phyloP scores from a whole-genome alignment of 2,329 filamentous ascomycete species.

The Cladosporium velox region DNA sequence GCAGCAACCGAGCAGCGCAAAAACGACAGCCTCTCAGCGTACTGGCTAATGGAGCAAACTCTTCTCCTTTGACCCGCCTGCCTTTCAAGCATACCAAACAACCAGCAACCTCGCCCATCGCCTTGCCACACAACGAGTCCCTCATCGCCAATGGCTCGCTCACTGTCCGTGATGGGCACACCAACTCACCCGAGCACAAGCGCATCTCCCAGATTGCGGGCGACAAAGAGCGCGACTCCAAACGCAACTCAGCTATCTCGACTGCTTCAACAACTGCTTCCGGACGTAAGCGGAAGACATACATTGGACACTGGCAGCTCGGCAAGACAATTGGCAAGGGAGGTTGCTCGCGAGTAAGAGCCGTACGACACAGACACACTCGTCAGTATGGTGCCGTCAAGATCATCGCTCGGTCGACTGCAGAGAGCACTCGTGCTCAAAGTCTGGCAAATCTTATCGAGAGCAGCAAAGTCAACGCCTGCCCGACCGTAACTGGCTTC shows the following conservation, averaged over 20 bases:
- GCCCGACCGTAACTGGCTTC: conserved; percentile 29
- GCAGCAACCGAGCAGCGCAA: conserved; percentile 26
- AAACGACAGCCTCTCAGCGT: conserved; percentile 36
- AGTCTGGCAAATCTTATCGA: conserved; percentile 82
- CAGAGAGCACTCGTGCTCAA: conserved; percentile 77
- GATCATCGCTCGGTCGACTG: conserved; percentile 81
- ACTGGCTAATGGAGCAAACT: conserved; percentile 34
- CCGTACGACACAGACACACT: conserved; percentile 76
- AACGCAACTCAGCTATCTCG: conserved; percentile 56
- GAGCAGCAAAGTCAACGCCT: conserved; percentile 56
- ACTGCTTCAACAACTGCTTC: conserved; percentile 58
- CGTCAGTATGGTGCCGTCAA: conserved; percentile 88
- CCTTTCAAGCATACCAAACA: conserved; percentile 7
- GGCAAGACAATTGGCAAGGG: conserved; percentile 88
- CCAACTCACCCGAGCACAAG: conserved; percentile 50
- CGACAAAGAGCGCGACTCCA: conserved; percentile 51
- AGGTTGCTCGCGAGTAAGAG: conserved; percentile 81
- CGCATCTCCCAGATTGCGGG: conserved; percentile 53
- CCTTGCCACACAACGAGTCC: conserved; percentile 48
- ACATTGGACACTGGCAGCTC: conserved; percentile 91
- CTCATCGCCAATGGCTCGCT: conserved; percentile 47
- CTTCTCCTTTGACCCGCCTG: conserved; percentile 26
- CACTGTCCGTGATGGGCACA: conserved; percentile 41
- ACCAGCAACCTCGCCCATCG: background rate
- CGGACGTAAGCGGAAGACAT: conserved; percentile 57